Percentiles rank a stretch among this genome's conserved stretches.
phyloP scores from a whole-genome alignment of 192 early-diverging fungal species.

The Dissophora globulifera region DNA sequence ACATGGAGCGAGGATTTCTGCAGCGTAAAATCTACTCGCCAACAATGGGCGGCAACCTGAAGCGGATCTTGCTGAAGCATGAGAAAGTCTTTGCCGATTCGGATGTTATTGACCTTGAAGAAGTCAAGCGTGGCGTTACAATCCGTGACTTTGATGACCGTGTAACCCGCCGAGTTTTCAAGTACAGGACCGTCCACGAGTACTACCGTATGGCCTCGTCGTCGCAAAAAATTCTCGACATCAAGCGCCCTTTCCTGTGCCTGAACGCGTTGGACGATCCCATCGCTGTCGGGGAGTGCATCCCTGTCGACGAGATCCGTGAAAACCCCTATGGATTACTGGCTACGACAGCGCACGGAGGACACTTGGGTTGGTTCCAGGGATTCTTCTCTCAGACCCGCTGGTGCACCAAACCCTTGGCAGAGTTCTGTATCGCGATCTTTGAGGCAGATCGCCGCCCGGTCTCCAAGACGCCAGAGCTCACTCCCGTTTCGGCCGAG shows the following conservation, averaged over 20 bases:
- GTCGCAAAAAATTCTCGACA: constrained; percentile 66
- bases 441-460: constrained; percentile 46
- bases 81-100: constrained; percentile 31
- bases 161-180: constrained; percentile 77
- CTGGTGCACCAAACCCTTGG: constrained; percentile 75
- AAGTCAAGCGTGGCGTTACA: constrained; percentile 61
- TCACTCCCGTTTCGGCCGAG: neutral
- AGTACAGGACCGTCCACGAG: constrained; percentile 84
- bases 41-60: constrained; percentile 60
- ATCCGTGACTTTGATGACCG: constrained; percentile 89
- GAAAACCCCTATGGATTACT: constrained; percentile 84
- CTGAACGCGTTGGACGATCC: constrained; percentile 92
- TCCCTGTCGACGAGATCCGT: constrained; percentile 78
- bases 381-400: constrained; percentile 57
- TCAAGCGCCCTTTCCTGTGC: constrained; percentile 85
- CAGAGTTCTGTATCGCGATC: constrained; percentile 75
- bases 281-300: constrained; percentile 71
- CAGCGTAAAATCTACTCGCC: constrained; percentile 58
- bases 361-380: constrained; percentile 93
- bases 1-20: constrained; percentile 50
- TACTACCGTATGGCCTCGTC: constrained; percentile 79
- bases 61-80: constrained; percentile 55
- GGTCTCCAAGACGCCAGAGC: constrained; percentile 22
- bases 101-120: constrained; percentile 20
- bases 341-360: constrained; percentile 83